These are phyloP conservation scores for Pinus albicaulis DNA, from an alignment of 75 land plant species.

Conservation along the genomic window DNA sequence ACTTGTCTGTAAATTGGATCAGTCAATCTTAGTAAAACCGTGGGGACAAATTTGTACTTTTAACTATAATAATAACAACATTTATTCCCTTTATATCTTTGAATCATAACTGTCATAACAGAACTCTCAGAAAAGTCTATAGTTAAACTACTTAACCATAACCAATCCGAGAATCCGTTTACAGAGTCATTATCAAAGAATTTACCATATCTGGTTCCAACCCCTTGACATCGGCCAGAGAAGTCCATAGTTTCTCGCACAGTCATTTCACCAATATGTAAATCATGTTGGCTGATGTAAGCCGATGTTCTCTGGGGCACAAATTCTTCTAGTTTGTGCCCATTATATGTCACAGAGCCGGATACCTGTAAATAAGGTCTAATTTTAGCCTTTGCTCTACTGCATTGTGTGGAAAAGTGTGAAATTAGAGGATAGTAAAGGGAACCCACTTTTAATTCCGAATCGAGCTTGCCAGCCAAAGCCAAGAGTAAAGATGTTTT, in stretches of 20 bases:
- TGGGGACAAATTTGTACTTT: too few relatives aligned
- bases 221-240: slow-evolving; percentile 58
- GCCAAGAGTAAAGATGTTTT: slow-evolving; percentile 29
- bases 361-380: slow-evolving; percentile 16
- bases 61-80: too few relatives aligned
- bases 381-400: too few relatives aligned
- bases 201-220: slow-evolving; percentile 49
- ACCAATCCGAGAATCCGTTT: not conserved
- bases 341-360: slow-evolving; percentile 61
- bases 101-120: too few relatives aligned
- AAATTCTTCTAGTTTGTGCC: slow-evolving; percentile 44
- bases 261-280: slow-evolving; percentile 51
- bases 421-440: not conserved
- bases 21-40: not conserved
- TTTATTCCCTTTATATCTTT: too few relatives aligned
- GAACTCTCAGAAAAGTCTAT: too few relatives aligned
- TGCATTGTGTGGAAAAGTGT: too few relatives aligned
- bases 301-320: slow-evolving; percentile 61
- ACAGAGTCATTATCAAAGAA: not conserved
- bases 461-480: slow-evolving; percentile 27
- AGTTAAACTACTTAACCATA: not conserved
- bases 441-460: slow-evolving; percentile 14
- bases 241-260: slow-evolving; percentile 66
- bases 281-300: slow-evolving; percentile 56
- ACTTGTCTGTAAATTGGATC: slow-evolving; percentile 17